Conservation (phyloP, 352 stramenopile species). For the Paralagenidium karlingii region DNA sequence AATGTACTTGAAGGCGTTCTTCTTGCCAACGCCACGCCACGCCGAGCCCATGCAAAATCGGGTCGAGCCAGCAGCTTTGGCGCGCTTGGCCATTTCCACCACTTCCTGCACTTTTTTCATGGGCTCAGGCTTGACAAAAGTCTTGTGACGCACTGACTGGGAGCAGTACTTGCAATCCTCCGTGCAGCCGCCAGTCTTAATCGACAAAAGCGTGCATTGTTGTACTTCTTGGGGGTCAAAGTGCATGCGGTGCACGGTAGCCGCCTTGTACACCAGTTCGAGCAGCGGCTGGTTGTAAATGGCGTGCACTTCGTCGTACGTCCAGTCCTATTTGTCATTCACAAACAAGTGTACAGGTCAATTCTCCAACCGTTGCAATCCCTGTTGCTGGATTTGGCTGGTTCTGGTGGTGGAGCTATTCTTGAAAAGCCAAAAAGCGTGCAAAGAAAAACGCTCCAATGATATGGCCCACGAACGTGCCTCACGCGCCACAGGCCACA, state of each 20-base stretch:
- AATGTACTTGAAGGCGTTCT: slow-evolving; percentile 97
- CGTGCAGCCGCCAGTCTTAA: slow-evolving; percentile 95
- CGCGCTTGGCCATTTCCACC: slow-evolving; percentile 87
- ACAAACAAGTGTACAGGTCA: too few species aligned
- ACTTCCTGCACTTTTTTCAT: slow-evolving; percentile 96
- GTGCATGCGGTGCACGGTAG: slow-evolving; percentile 95
- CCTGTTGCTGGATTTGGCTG: background rate
- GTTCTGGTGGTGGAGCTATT: background rate
- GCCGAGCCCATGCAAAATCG: slow-evolving; percentile 98
- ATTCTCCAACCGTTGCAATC: too few species aligned
- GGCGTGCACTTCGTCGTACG: slow-evolving; percentile 88
- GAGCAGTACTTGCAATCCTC: slow-evolving; percentile 95
- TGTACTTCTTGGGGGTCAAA: slow-evolving; percentile 95
- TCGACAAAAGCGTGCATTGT: slow-evolving; percentile 95
- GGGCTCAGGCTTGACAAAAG: slow-evolving; percentile 97
- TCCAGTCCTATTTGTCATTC: too few species aligned
- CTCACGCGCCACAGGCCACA: too few species aligned
- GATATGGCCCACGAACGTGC: too few species aligned
- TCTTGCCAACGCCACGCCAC: slow-evolving; percentile 96
- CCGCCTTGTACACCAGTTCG: slow-evolving; percentile 95
- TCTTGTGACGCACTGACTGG: slow-evolving; percentile 94
- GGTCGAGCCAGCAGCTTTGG: slow-evolving; percentile 93
- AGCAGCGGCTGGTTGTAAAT: slow-evolving; percentile 93
- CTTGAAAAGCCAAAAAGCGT: background rate
- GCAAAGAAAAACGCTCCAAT: background rate